Evolutionary conservation across 2,329 filamentous ascomycete genomes (phyloP).

Genomic region (Plectosphaerella cucumerina): DNA sequence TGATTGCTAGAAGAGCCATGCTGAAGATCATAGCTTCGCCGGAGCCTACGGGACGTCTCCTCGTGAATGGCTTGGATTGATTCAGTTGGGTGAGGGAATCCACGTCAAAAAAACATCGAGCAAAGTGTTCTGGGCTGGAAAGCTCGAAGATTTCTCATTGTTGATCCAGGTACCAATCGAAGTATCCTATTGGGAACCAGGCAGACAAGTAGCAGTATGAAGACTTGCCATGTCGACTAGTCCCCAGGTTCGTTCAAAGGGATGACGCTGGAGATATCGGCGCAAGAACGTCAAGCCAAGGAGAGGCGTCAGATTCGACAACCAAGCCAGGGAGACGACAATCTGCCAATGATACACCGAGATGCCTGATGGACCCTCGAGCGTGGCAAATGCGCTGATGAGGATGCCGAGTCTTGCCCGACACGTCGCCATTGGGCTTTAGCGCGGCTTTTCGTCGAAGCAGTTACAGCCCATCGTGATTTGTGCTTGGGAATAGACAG

Average conservation of each 20-base stretch:
- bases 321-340: conserved; percentile 24
- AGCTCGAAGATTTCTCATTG: background rate
- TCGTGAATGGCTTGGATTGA: too few species aligned
- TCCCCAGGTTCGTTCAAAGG: background rate
- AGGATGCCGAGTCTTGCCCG: conserved; percentile 20
- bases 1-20: background rate
- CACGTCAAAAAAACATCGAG: background rate
- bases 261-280: background rate
- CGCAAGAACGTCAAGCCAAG: background rate
- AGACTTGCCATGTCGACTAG: background rate
- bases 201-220: background rate
- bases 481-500: too few species aligned
- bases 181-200: background rate
- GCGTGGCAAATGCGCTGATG: conserved; percentile 6
- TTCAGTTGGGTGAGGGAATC: too few species aligned
- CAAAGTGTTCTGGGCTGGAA: background rate
- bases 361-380: conserved; percentile 7
- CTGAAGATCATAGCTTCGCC: background rate
- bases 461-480: background rate
- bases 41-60: too few species aligned
- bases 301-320: conserved; percentile 23
- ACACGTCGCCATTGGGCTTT: background rate
- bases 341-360: conserved; percentile 23
- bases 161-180: background rate
- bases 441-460: background rate